These are phyloP conservation scores for Fusarium ambrosium DNA, from an alignment of 2,329 filamentous ascomycete species.

Conservation along the genomic window DNA sequence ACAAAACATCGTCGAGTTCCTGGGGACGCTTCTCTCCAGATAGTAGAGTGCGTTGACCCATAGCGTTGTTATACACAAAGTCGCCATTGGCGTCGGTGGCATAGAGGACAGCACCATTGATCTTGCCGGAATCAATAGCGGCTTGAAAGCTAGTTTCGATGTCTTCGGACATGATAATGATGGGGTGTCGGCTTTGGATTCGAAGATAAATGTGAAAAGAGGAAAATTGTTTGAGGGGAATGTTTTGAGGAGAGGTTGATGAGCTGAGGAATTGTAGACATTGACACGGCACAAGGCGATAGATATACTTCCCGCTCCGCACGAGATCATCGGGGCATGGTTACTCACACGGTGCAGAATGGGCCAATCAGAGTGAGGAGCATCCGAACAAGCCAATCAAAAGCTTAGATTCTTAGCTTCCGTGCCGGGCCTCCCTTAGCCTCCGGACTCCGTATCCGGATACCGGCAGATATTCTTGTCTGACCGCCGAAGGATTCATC, in stretches of 20 bases:
- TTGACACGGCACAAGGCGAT: background rate
- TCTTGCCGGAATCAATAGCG: slow-evolving; percentile 59
- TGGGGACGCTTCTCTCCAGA: slow-evolving; percentile 56
- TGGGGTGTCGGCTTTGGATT: too few species aligned
- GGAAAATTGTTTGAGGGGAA: background rate
- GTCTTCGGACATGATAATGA: slow-evolving; percentile 38
- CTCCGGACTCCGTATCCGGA: background rate
- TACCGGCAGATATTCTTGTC: background rate
- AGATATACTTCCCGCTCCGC: slow-evolving; percentile 1
- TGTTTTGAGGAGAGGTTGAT: background rate
- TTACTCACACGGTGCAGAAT: background rate
- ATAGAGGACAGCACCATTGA: slow-evolving; percentile 59
- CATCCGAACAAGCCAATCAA: background rate
- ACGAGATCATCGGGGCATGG: background rate
- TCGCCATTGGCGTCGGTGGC: slow-evolving; percentile 54
- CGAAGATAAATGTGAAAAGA: background rate
- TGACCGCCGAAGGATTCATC: background rate
- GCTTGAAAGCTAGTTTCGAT: slow-evolving; percentile 56
- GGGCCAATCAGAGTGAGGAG: background rate
- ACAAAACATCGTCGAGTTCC: slow-evolving; percentile 53
- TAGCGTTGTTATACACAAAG: slow-evolving; percentile 56
- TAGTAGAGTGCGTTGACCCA: slow-evolving; percentile 57
- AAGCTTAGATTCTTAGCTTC: background rate
- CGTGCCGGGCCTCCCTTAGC: background rate
- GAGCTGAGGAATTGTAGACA: background rate